These are phyloP conservation scores for Blastobotrys elegans DNA, from an alignment of 1,139 yeast species.

Conservation along the genomic window DNA sequence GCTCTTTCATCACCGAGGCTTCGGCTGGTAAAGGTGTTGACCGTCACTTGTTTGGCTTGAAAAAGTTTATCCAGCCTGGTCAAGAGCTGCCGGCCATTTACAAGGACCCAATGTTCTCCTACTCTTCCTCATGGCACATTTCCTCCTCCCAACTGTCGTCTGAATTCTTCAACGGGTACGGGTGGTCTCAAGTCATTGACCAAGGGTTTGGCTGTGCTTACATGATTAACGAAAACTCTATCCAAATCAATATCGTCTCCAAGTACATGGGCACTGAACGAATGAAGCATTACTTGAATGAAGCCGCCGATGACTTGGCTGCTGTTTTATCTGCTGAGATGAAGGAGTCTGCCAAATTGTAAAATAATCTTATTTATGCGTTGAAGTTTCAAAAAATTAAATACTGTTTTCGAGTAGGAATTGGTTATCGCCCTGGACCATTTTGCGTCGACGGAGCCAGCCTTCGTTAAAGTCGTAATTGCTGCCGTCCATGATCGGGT, in stretches of 20 bases:
- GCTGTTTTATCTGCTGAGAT: constrained; percentile 47
- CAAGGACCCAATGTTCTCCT: constrained; percentile 67
- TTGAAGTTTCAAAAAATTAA: not conserved
- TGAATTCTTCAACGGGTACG: constrained; percentile 87
- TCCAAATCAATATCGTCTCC: constrained; percentile 81
- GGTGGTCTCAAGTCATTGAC: constrained; percentile 94
- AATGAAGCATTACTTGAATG: constrained; percentile 64
- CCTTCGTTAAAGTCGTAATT: not conserved
- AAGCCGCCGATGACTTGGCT: constrained; percentile 78
- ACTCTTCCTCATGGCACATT: constrained; percentile 79
- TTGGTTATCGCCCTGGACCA: not conserved
- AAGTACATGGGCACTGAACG: constrained; percentile 66
- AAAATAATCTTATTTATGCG: no score
- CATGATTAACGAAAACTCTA: constrained; percentile 81
- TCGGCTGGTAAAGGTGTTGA: constrained; percentile 88
- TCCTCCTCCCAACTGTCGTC: constrained; percentile 90
- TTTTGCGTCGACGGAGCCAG: not conserved
- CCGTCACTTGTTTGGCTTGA: constrained; percentile 88
- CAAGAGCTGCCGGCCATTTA: constrained; percentile 67
- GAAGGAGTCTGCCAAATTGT: constrained; percentile 33
- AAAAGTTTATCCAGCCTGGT: constrained; percentile 59
- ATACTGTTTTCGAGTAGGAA: no score
- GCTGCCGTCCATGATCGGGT: not conserved
- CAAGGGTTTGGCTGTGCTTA: constrained; percentile 93
- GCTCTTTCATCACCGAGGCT: constrained; percentile 68